A percentile compares a stretch with the other conserved stretches of the same genome.
Conservation (phyloP, 169 alveolate species). For the Plasmodium inui region DNA sequence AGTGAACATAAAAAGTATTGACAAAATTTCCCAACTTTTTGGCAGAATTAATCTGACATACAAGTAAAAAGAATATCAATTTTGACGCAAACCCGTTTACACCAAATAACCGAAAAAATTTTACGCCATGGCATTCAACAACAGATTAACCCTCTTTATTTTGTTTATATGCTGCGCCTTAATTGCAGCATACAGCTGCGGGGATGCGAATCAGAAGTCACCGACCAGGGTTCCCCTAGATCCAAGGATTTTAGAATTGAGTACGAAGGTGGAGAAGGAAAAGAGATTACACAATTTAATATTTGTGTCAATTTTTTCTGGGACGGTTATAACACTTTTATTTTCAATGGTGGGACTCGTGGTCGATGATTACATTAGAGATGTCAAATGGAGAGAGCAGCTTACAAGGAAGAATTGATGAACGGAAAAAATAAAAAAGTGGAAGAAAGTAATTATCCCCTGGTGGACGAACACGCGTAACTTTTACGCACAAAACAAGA, state of each 20-base stretch:
- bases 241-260: constrained; percentile 20
- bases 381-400: not conserved
- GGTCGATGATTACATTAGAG: constrained; percentile 5
- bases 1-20: not conserved
- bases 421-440: not conserved
- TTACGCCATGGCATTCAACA: not conserved
- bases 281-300: constrained; percentile 4
- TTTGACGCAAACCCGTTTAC: not conserved
- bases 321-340: not conserved
- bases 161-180: constrained; percentile 1
- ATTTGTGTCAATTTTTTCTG: not conserved
- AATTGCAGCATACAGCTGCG: constrained; percentile 3
- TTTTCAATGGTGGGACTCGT: constrained; percentile 1
- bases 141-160: not conserved
- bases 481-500: not conserved
- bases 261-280: constrained; percentile 4
- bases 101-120: not conserved
- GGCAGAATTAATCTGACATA: not conserved
- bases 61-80: not conserved
- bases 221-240: not conserved
- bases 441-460: not conserved
- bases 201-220: not conserved
- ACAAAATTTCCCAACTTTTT: not conserved
- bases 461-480: not conserved
- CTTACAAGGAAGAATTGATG: not conserved